Conservation (phyloP, 768 basidiomycete genomes). For the Boletus rubroflammeus region DNA sequence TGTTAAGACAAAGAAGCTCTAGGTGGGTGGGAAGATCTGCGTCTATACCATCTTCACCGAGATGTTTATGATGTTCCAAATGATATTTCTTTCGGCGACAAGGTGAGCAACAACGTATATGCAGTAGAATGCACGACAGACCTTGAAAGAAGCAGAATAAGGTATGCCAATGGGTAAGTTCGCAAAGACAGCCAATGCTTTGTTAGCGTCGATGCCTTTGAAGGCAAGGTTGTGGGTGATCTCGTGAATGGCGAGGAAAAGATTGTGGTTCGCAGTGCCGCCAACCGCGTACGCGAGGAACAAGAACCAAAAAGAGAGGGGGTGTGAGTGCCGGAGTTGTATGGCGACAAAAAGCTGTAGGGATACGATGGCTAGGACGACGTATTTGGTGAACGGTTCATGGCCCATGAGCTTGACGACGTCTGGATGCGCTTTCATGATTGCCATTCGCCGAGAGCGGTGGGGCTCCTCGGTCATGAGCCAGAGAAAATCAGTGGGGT, state of each 20-base stretch:
- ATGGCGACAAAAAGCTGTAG: conserved; percentile 69
- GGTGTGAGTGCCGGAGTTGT: conserved; percentile 61
- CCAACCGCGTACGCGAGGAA: conserved; percentile 80
- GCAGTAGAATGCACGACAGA: conserved; percentile 23
- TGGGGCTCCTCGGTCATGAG: conserved; percentile 98
- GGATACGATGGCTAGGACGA: conserved; percentile 78
- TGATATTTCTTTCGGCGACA: conserved; percentile 66
- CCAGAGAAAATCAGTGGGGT: conserved; percentile 91
- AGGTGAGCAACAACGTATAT: conserved; percentile 1
- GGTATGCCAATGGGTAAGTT: conserved; percentile 94
- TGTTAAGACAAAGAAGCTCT: conserved; percentile 85
- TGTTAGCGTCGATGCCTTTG: conserved; percentile 75
- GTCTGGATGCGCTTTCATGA: conserved; percentile 94
- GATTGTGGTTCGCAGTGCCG: conserved; percentile 95
- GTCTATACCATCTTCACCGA: conserved; percentile 95
- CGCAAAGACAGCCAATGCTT: conserved; percentile 82
- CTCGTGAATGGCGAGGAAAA: conserved; percentile 97
- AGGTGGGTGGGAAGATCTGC: conserved; percentile 88
- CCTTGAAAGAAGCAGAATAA: conserved; percentile 95
- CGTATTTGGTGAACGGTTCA: conserved; percentile 86
- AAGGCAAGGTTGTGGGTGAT: conserved; percentile 98
- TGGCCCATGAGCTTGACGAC: conserved; percentile 97
- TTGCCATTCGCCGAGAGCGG: conserved; percentile 77
- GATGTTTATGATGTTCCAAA: conserved; percentile 92
- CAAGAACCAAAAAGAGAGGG: conserved; percentile 70